These are phyloP conservation scores for Thalassiosira exigua DNA, from an alignment of 352 stramenopile genomes.

Conservation along the genomic window DNA sequence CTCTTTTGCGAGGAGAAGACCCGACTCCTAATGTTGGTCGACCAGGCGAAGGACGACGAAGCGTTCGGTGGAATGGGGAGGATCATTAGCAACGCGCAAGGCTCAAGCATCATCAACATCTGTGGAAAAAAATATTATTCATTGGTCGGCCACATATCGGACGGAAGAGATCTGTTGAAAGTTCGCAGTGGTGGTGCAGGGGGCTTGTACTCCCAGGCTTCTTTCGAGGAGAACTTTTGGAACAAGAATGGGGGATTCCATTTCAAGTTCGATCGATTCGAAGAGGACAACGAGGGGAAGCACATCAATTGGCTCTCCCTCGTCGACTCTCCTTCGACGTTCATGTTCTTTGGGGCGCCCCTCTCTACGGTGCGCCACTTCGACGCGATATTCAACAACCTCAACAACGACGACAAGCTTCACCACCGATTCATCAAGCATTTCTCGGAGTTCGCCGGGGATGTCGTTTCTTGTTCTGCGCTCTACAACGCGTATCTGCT, in stretches of 20 bases:
- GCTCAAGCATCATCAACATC: background rate
- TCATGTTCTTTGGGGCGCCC: constrained; percentile 27
- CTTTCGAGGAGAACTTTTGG: background rate
- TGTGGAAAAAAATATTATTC: background rate
- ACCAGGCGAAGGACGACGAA: no score
- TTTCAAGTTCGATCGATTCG: background rate
- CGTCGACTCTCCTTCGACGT: background rate
- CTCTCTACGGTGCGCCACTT: background rate
- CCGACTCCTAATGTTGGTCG: background rate
- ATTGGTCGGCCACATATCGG: background rate
- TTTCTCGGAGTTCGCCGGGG: background rate
- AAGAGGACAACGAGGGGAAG: no score
- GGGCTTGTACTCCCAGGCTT: background rate
- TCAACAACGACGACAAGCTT: background rate
- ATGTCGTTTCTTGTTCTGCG: background rate
- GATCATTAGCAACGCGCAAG: background rate
- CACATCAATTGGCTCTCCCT: background rate
- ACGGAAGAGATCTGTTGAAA: background rate
- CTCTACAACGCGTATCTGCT: constrained; percentile 10
- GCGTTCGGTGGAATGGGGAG: background rate
- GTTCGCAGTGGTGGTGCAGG: background rate
- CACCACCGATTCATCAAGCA: constrained; percentile 4
- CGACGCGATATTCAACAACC: background rate
- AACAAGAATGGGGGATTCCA: background rate
- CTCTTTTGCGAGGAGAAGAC: background rate